These are phyloP conservation scores for Lepidium aucheri DNA, from an alignment of 345 rosid genomes.

Conservation along the genomic window DNA sequence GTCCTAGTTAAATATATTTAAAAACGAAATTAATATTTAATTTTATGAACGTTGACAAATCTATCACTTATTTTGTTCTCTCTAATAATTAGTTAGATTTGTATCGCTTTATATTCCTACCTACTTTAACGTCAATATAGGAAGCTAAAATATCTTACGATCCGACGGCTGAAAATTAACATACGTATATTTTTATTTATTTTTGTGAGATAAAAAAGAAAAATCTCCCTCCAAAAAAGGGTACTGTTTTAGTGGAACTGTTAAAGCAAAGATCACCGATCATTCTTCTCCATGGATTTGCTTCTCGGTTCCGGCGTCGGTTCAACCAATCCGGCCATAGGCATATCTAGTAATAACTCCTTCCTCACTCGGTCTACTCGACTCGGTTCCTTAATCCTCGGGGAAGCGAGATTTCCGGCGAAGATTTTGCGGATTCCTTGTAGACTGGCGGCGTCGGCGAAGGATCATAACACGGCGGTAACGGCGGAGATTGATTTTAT, in stretches of 20 bases:
- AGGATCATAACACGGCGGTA: background rate
- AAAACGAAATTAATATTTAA: too few species aligned
- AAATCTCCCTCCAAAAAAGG: constrained; percentile 15
- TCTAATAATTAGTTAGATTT: background rate
- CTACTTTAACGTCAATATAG: background rate
- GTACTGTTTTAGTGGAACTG: background rate
- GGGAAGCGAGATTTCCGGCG: constrained; percentile 17
- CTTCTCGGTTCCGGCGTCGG: constrained; percentile 23
- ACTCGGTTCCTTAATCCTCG: constrained; percentile 23
- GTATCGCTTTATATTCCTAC: background rate
- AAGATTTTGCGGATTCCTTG: background rate
- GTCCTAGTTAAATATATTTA: too few species aligned
- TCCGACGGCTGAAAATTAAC: background rate
- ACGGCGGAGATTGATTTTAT: constrained; percentile 39
- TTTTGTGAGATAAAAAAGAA: background rate
- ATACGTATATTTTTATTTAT: background rate
- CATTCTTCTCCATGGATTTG: constrained; percentile 29
- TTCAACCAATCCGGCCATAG: background rate
- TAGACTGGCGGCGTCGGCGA: background rate
- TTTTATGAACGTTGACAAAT: too few species aligned
- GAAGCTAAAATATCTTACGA: background rate
- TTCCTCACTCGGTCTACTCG: constrained; percentile 10
- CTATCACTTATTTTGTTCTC: background rate
- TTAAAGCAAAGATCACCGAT: background rate
- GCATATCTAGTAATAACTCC: background rate